Evolutionary conservation across 2,329 filamentous ascomycete genomes (phyloP), one percentile per base, ranked within the genome.

Genomic region (Aspergillus sp.): DNA sequence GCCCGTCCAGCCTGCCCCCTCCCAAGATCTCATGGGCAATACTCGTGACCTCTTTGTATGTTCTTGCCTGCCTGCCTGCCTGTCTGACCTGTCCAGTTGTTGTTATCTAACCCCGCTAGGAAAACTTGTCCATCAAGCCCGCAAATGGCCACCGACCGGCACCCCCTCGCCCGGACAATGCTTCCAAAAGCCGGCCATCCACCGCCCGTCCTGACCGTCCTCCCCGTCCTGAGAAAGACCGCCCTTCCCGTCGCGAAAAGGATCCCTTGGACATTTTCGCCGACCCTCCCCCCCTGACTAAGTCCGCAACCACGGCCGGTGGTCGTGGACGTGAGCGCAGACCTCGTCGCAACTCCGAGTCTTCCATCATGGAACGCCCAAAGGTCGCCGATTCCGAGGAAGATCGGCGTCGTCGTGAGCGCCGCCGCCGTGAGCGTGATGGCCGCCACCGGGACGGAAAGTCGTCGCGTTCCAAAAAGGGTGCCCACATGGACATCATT

Each of bases 401-500:
- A 35, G 74, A 78, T 44, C 61, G 72, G 69, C 62, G 77, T 42
- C 71, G 76, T 48, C 63, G 69, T 34, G 72, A 75, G 51, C 66
- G 72, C 48, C 70, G 65, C 43, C 64, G 75, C 46, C 70, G 74
- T 38, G 75, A 77, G 39, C 74, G 77, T 63, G 68, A 75, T 57
- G 62, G 56, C 27, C 58, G 73, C 61, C 56, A 64, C 45, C 64
- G 61, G 39, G 66, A 71, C 47, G 61, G 62, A 32, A 68, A 69
- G 47, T 39, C 36, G 5, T 54, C 63, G 32, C 63, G 64, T 8
- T 68, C 63, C 19, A 67, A 66, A 48, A 66, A 67, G 45, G 66
- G 65, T 48, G 64, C 64, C 42, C 61, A 63, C 46, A 67, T 97
- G 54, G 93, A 98, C 65, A 79, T 97, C 41, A 97, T 98, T 60